Percentiles rank a stretch among this genome's conserved stretches.
phyloP scores from a whole-genome alignment of 805 yeast species.

The Kockiozyma suomiensis region DNA sequence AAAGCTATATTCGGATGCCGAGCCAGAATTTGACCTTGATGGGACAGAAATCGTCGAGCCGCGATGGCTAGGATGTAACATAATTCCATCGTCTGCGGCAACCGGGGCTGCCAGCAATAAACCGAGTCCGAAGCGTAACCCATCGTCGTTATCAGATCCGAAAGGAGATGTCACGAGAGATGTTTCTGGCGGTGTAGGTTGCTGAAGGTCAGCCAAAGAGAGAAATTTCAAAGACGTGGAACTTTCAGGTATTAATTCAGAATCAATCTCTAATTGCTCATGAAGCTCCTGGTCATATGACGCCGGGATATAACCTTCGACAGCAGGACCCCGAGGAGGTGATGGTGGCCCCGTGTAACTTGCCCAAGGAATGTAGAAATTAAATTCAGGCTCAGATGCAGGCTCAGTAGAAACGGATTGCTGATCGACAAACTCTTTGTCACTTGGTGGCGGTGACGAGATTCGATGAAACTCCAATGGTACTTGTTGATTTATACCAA shows the following conservation, averaged over 20 bases:
- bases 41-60: not conserved
- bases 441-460: not conserved
- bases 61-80: not conserved
- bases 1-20: slow-evolving; percentile 1
- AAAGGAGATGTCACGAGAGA: not conserved
- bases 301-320: not conserved
- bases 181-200: not conserved
- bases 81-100: not conserved
- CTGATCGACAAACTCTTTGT: not conserved
- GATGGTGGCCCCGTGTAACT: not conserved
- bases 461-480: not conserved
- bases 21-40: slow-evolving; percentile 1
- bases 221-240: not conserved
- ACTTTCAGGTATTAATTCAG: not conserved
- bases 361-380: not conserved
- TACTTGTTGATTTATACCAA: not conserved
- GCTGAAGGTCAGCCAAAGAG: slow-evolving; percentile 2
- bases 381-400: not conserved
- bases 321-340: slow-evolving; percentile 1
- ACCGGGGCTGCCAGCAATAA: not conserved
- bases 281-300: not conserved
- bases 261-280: not conserved
- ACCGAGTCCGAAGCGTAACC: not conserved
- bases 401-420: not conserved
- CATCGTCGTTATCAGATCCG: not conserved